Evolutionary conservation across 1,284 basidiomycete species (phyloP).

Genomic region (Neotropicomus parvogracilis): DNA sequence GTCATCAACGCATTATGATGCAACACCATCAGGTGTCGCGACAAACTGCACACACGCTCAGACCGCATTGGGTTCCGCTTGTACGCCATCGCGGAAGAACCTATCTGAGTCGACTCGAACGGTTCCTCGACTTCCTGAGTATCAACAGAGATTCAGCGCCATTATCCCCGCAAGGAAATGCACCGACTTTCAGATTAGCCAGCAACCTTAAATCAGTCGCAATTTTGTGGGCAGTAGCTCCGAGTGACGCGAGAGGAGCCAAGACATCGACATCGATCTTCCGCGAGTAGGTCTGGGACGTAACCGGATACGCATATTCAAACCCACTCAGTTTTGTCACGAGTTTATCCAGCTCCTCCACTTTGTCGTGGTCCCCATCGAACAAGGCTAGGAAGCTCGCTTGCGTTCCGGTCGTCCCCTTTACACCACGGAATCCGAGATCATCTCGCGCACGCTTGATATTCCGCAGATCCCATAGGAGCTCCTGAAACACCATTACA

Average conservation of each 20-base stretch:
- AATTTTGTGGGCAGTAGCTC: slow-evolving; percentile 96
- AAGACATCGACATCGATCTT: slow-evolving; percentile 97
- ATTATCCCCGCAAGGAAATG: not conserved
- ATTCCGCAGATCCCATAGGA: slow-evolving; percentile 96
- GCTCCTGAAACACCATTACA: slow-evolving; percentile 52
- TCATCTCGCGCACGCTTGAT: slow-evolving; percentile 89
- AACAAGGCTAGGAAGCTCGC: slow-evolving; percentile 94
- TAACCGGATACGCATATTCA: slow-evolving; percentile 93
- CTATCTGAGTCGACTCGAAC: slow-evolving; percentile 98
- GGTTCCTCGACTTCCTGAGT: slow-evolving; percentile 93
- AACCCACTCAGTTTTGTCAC: slow-evolving; percentile 93
- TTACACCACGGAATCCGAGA: slow-evolving; percentile 96
- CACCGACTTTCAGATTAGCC: slow-evolving; percentile 80
- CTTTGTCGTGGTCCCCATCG: slow-evolving; percentile 93
- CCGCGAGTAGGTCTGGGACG: slow-evolving; percentile 97
- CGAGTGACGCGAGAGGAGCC: slow-evolving; percentile 84
- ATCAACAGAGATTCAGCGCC: slow-evolving; percentile 10
- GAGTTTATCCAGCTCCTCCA: slow-evolving; percentile 84
- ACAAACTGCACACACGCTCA: slow-evolving; percentile 93
- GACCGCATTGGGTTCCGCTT: slow-evolving; percentile 99
- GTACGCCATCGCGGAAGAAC: slow-evolving; percentile 99
- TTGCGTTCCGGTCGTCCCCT: slow-evolving; percentile 98
- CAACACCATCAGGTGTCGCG: slow-evolving; percentile 89
- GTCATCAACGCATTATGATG: slow-evolving; percentile 95
- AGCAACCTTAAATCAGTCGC: slow-evolving; percentile 92